Conservation (phyloP, 306 rosid species). For the Vigna unguiculata region DNA sequence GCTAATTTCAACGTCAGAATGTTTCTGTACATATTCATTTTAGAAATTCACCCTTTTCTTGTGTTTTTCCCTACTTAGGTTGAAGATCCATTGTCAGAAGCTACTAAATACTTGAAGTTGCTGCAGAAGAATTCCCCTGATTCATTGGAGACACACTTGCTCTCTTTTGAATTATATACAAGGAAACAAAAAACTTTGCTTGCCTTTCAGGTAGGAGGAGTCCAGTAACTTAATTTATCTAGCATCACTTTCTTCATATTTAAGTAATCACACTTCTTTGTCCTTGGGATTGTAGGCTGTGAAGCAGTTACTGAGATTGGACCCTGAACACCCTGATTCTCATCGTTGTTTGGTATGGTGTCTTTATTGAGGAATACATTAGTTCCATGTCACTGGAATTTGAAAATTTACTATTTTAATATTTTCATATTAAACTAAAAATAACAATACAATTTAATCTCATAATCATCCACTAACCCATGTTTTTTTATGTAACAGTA, state of each 20-base stretch:
- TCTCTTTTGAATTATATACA: slow-evolving; percentile 88
- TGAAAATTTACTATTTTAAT: slow-evolving; percentile 9
- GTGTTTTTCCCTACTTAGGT: slow-evolving; percentile 54
- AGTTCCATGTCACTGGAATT: slow-evolving; percentile 35
- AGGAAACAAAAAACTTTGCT: slow-evolving; percentile 88
- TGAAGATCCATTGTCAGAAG: slow-evolving; percentile 86
- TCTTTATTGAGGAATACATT: slow-evolving; percentile 7
- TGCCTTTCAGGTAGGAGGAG: slow-evolving; percentile 75
- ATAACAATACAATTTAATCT: slow-evolving; percentile 10
- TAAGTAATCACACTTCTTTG: neutral
- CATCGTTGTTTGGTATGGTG: slow-evolving; percentile 86
- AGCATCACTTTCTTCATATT: slow-evolving; percentile 20
- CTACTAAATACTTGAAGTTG: slow-evolving; percentile 91
- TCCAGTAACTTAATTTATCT: slow-evolving; percentile 16
- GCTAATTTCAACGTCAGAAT: neutral
- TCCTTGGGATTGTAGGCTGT: slow-evolving; percentile 69
- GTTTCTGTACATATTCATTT: neutral
- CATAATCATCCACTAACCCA: neutral
- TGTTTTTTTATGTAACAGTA: neutral
- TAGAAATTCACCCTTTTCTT: slow-evolving; percentile 8
- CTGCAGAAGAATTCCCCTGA: slow-evolving; percentile 90
- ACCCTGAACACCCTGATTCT: slow-evolving; percentile 92
- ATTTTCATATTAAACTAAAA: neutral
- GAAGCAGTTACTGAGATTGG: slow-evolving; percentile 88
- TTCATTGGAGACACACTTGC: slow-evolving; percentile 85